Conservation (phyloP, 805 yeast genomes). For the Saccharomyces eubayanus region DNA sequence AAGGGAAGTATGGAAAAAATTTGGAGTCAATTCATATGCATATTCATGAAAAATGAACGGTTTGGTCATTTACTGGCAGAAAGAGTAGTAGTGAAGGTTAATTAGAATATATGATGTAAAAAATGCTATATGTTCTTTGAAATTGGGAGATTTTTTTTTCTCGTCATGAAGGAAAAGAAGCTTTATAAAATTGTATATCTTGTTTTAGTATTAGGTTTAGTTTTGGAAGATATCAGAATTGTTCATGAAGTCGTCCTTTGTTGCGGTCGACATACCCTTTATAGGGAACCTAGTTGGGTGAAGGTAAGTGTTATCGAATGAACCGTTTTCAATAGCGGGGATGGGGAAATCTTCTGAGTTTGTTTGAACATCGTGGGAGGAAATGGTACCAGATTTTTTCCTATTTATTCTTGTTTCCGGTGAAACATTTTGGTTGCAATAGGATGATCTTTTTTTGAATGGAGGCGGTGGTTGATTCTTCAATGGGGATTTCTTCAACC, state of each 20-base stretch:
- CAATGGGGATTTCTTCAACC: background rate
- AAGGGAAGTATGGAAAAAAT: constrained; percentile 23
- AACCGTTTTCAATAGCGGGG: background rate
- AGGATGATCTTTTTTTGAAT: background rate
- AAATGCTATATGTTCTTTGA: background rate
- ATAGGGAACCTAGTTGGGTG: background rate
- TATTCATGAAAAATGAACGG: constrained; percentile 1
- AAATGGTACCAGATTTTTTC: background rate
- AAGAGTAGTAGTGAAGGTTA: background rate
- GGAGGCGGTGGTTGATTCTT: background rate
- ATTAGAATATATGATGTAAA: background rate
- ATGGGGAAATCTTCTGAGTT: background rate
- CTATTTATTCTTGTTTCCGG: background rate
- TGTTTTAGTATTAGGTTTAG: background rate
- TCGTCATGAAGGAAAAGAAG: background rate
- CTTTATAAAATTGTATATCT: background rate
- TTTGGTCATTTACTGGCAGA: background rate
- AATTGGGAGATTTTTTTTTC: background rate
- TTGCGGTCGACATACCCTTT: background rate
- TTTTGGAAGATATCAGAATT: background rate
- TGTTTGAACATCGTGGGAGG: background rate
- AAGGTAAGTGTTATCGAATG: background rate
- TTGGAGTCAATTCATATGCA: constrained; percentile 24
- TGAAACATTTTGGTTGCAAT: background rate
- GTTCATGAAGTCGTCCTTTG: background rate